Evolutionary conservation across 805 yeast species (phyloP).

Genomic region (Maudiozyma turicensis): DNA sequence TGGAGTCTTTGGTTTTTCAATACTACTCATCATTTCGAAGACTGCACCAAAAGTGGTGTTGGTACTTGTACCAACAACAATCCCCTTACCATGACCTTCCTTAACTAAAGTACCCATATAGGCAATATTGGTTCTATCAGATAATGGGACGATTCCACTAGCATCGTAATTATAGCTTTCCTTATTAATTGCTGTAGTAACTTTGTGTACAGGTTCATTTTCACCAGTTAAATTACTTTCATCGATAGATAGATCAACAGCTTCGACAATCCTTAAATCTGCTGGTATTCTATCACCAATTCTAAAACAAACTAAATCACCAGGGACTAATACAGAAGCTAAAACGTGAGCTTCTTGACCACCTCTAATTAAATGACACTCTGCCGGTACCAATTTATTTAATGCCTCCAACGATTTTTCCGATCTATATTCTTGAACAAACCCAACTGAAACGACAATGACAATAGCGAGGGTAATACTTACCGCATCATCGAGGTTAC

Average conservation of each 20-base stretch:
- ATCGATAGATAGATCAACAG: conserved; percentile 76
- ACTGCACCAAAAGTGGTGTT: conserved; percentile 92
- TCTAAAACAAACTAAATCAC: conserved; percentile 80
- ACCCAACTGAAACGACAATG: conserved; percentile 94
- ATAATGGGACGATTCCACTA: conserved; percentile 40
- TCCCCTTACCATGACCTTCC: conserved; percentile 90
- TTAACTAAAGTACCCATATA: conserved; percentile 97
- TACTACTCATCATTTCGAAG: conserved; percentile 88
- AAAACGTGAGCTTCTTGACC: conserved; percentile 71
- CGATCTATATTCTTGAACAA: conserved; percentile 92
- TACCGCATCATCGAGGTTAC: conserved; percentile 88
- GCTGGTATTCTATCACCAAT: conserved; percentile 98
- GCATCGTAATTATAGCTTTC: conserved; percentile 22
- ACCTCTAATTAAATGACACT: conserved; percentile 81
- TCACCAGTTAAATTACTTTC: conserved; percentile 96
- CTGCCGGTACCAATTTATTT: conserved; percentile 91
- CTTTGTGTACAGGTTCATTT: conserved; percentile 74
- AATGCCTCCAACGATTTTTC: conserved; percentile 91
- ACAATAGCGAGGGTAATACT: conserved; percentile 85
- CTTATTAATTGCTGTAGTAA: conserved; percentile 34
- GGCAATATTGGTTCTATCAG: conserved; percentile 70
- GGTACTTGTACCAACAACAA: conserved; percentile 83
- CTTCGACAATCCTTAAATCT: conserved; percentile 70
- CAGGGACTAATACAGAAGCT: conserved; percentile 88
- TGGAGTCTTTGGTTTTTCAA: conserved; percentile 97